Conservation (phyloP, 768 basidiomycete genomes). For the Lactarius hengduanensis region DNA sequence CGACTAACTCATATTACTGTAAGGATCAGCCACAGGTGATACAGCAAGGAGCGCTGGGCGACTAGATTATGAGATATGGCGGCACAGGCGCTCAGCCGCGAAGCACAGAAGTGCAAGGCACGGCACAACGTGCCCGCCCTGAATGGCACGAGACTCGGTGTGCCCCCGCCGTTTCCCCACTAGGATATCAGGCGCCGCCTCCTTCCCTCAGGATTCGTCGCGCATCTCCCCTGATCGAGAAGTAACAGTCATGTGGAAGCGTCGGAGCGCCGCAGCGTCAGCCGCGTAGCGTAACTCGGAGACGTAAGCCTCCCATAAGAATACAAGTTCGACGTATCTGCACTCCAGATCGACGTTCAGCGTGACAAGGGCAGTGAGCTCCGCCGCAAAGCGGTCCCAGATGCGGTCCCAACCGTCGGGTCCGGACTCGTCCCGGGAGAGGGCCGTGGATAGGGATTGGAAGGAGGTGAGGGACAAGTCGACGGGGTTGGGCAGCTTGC, state of each 20-base stretch:
- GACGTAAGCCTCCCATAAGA: not conserved
- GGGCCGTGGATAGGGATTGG: not conserved
- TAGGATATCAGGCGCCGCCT: too few relatives aligned
- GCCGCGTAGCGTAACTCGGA: not conserved
- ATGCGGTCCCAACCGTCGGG: not conserved
- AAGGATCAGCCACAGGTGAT: not conserved
- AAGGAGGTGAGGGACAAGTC: too few relatives aligned
- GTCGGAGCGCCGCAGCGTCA: too few relatives aligned
- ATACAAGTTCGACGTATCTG: not conserved
- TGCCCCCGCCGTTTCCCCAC: too few relatives aligned
- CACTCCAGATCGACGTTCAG: not conserved
- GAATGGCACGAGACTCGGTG: not conserved
- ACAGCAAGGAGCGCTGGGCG: not conserved
- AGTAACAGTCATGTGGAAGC: too few relatives aligned
- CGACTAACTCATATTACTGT: not conserved
- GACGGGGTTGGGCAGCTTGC: too few relatives aligned
- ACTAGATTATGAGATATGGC: not conserved
- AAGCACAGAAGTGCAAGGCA: not conserved
- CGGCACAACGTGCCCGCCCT: not conserved
- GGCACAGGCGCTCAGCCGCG: not conserved
- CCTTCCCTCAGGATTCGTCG: too few relatives aligned
- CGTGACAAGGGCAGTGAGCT: not conserved
- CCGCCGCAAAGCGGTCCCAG: not conserved
- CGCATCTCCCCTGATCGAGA: too few relatives aligned
- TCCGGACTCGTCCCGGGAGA: not conserved